Base-by-base conservation (phyloP, 495 filamentous ascomycete genomes). In the Penicillium argentinense region DNA sequence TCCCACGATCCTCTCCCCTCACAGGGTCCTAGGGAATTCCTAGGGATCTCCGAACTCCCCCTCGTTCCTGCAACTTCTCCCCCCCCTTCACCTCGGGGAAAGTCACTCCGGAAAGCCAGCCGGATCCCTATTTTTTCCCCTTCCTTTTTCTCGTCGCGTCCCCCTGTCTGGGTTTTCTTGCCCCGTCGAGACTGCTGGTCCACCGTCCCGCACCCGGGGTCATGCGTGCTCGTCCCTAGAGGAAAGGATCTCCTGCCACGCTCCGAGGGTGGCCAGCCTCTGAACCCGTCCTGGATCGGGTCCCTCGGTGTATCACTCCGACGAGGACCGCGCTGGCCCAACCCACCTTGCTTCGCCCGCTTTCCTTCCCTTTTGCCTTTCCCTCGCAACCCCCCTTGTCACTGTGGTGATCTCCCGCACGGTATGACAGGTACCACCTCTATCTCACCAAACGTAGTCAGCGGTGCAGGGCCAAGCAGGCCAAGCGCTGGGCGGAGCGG, bases 221-320 rank as follows among this genome's bases (percentile, higher is more conserved):
- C 54, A 61, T 58, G 58, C 28, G 54, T 57, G 12, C 32, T 43
- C 40, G 40, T 57, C 57, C 41, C 57, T 57, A 54, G 50, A 54
- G 57, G 53, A 54, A 60, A 44, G 47, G 57, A 60, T 60, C 57
- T 49, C 42, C 53, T 46, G 12, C 16, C 39, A 37, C 49, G 24
- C 22, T 26, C 43, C 49, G 27, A 51, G 39, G 40, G 21, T 9
- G 12, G 16, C 18, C 19, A 37, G 6, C 12, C 12, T 13, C 16
- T 37, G 28, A 4, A 19, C 22, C 25, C 39, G 39, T 21, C 28
- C 28, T 32, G n/a, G 28, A 32, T 7, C 13, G 29, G 33, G 33
- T 11, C 17, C 4, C 12, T 33, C 41, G 41, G 41, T 44, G 41
- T 33, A 29, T 22, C 28, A 27, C 8, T 42, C 41, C 41, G 28